Evolutionary conservation across 2,329 filamentous ascomycete species (phyloP).

Genomic region (Scytalidium lignicola): DNA sequence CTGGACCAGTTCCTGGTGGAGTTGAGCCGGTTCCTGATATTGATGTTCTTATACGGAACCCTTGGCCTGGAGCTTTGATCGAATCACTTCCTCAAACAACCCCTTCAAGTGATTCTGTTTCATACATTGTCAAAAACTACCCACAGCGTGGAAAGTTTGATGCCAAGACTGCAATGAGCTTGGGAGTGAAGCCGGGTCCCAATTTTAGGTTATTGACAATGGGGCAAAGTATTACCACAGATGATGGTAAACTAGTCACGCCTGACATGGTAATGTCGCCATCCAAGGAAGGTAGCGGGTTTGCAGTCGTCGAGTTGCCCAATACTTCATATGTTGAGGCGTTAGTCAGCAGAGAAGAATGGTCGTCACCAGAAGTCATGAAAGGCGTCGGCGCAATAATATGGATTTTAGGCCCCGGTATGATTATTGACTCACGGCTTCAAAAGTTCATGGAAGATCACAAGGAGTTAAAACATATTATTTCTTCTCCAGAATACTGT

Average conservation of each 20-base stretch:
- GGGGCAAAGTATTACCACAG: conserved; percentile 58
- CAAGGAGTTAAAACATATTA: conserved; percentile 61
- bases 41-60: conserved; percentile 66
- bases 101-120: conserved; percentile 65
- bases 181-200: conserved; percentile 57
- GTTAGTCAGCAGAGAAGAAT: conserved; percentile 68
- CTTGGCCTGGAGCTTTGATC: conserved; percentile 71
- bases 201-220: conserved; percentile 56
- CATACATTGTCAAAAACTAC: conserved; percentile 79
- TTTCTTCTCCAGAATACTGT: conserved; percentile 69
- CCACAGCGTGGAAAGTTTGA: conserved; percentile 78
- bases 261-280: conserved; percentile 82
- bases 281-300: conserved; percentile 60
- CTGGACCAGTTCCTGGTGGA: conserved; percentile 58
- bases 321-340: conserved; percentile 62
- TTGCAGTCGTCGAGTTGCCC: conserved; percentile 78
- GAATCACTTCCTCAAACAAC: conserved; percentile 61
- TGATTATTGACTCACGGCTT: conserved; percentile 59
- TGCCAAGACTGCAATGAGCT: conserved; percentile 52
- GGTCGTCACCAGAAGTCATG: conserved; percentile 61
- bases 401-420: conserved; percentile 73
- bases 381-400: conserved; percentile 62
- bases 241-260: conserved; percentile 65
- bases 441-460: conserved; percentile 64
- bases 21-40: conserved; percentile 52